Percentiles rank a stretch among this genome's conserved stretches.
phyloP scores from a whole-genome alignment of 768 basidiomycete genomes.

The Boletus vermiculosoides region DNA sequence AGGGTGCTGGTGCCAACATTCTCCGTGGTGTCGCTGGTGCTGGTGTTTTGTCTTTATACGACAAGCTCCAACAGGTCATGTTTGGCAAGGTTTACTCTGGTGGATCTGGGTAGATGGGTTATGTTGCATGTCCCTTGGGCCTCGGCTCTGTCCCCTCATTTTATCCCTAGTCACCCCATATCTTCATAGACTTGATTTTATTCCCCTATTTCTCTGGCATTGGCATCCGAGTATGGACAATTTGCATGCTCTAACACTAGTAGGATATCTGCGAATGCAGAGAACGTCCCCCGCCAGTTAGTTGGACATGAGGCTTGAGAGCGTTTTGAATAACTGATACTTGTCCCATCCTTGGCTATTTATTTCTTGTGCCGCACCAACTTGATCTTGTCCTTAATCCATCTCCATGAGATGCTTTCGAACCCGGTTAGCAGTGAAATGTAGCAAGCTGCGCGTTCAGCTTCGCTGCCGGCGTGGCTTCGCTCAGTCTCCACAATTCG shows the following conservation, averaged over 20 bases:
- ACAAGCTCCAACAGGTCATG: constrained; percentile 94
- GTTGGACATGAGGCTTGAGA: neutral
- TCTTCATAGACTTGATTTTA: constrained; percentile 36
- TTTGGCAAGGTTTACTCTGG: constrained; percentile 99
- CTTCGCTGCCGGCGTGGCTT: constrained; percentile 6
- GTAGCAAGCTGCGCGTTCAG: too few species aligned
- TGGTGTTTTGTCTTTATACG: constrained; percentile 98
- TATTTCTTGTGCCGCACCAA: neutral
- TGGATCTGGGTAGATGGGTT: constrained; percentile 47
- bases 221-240: constrained; percentile 22
- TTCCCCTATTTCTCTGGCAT: constrained; percentile 25
- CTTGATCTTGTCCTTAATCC: neutral
- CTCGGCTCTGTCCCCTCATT: constrained; percentile 34
- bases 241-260: constrained; percentile 26
- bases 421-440: too few species aligned
- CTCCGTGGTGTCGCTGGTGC: constrained; percentile 99
- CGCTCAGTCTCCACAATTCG: constrained; percentile 11
- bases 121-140: constrained; percentile 22
- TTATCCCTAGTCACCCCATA: constrained; percentile 21
- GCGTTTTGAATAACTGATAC: neutral
- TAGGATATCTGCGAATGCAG: constrained; percentile 20
- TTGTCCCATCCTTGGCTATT: neutral
- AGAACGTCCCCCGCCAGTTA: neutral
- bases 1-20: constrained; percentile 95
- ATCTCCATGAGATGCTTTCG: constrained; percentile 15